Conservation (phyloP, 1,139 yeast species). For the Kodamaea fungicola region DNA sequence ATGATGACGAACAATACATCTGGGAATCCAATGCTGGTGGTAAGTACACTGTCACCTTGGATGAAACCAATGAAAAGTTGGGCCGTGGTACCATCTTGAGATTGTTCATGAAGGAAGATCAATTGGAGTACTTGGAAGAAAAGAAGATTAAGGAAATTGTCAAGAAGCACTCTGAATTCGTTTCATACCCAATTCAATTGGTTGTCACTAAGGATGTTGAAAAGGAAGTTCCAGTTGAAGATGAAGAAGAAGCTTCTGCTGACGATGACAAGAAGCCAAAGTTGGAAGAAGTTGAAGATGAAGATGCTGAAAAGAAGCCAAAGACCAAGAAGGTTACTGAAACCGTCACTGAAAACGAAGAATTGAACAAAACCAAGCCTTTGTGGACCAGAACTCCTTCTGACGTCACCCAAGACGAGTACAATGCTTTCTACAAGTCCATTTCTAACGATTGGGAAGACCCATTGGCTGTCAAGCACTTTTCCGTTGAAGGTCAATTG, state of each 20-base stretch:
- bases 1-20: conserved; percentile 98
- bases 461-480: conserved; percentile 99
- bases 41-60: conserved; percentile 93
- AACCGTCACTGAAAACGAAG: conserved; percentile 86
- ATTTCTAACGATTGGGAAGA: conserved; percentile 99
- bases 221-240: conserved; percentile 83
- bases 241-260: conserved; percentile 50
- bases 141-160: conserved; percentile 99
- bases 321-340: conserved; percentile 80
- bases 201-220: conserved; percentile 98
- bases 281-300: conserved; percentile 68
- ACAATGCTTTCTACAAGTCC: conserved; percentile 98
- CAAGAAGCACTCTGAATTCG: conserved; percentile 99
- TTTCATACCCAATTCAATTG: conserved; percentile 97
- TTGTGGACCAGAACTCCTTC: conserved; percentile 99
- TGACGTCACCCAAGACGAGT: conserved; percentile 97
- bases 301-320: conserved; percentile 67
- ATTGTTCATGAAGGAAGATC: conserved; percentile 98
- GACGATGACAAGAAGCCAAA: conserved; percentile 58
- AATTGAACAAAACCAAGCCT: conserved; percentile 98
- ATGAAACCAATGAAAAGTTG: conserved; percentile 78
- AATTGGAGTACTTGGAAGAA: conserved; percentile 98
- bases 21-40: conserved; percentile 99
- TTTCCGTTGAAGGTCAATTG: conserved; percentile 99
- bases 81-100: conserved; percentile 96